Evolutionary conservation across 1,139 yeast genomes (phyloP), one percentile per base, ranked within the genome.

Genomic region (Magnusiomyces clavatus): DNA sequence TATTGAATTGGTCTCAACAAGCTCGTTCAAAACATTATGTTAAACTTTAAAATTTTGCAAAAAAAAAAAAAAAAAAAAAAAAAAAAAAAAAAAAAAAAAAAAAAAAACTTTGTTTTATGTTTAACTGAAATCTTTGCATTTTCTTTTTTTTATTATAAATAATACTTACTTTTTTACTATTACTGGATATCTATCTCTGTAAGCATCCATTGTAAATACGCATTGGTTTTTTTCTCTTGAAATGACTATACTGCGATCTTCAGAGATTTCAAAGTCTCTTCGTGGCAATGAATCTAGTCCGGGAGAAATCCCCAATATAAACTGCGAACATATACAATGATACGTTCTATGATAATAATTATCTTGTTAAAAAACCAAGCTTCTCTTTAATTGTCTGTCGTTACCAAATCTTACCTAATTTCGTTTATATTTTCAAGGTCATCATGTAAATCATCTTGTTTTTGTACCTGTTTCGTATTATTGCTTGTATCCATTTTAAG

Each of bases 311-410:
- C 52, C 40, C 2, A 51, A 44, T n/a, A 49, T 37, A 4, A 51
- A 24, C 36, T 51, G 54, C 14, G 54, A 51, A 43, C 54, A 51
- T 19, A 42, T 17, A 37, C 54, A 51, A 16, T 51, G 37, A 29
- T 51, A 51, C 5, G 49, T 40, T 39, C 53, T 51, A 20, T 24
- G 8, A 24, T 24, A 24, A 5, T n/a, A 5, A 24, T 24, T 24
- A 24, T 24, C 8, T 4, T 24, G 31, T 24, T 24, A 24, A 8
- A 24, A 24, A 24, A n/a, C n/a, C n/a, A n/a, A n/a, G n/a, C 31
- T 37, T n/a, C 17, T 37, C 10, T 37, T n/a, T 37, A 6, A n/a
- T 8, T 37, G 17, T 37, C 10, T n/a, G 14, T 37, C 4, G 14
- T 37, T 5, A 37, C 3, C 3, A 39, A 2, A 10, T 11, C 42